Conservation (phyloP, 352 stramenopile species). For the Globisporangium emineosum region DNA sequence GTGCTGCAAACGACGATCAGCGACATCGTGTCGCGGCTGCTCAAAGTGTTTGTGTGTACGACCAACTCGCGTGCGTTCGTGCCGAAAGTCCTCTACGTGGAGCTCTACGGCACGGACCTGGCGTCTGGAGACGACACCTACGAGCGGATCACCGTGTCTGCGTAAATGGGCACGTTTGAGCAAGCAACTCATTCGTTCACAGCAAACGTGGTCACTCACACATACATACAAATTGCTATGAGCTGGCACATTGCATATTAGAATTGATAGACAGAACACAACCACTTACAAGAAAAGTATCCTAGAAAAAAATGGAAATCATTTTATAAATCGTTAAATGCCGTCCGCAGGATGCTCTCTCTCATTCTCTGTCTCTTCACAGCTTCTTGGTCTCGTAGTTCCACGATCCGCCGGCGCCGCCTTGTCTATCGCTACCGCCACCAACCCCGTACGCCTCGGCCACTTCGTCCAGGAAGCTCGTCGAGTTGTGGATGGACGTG, state of each 20-base stretch:
- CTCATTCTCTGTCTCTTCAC: constrained; percentile 13
- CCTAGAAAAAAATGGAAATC: not conserved
- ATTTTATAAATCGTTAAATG: constrained; percentile 13
- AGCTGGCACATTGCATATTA: not conserved
- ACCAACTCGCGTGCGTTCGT: constrained; percentile 53
- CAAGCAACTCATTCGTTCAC: no score
- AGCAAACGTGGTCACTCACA: no score
- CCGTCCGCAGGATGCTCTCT: not conserved
- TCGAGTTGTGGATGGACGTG: constrained; percentile 97
- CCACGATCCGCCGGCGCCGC: constrained; percentile 22
- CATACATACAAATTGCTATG: no score
- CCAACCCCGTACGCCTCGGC: constrained; percentile 55
- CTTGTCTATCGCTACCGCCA: constrained; percentile 6
- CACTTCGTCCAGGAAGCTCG: constrained; percentile 95
- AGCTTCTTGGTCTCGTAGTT: constrained; percentile 71
- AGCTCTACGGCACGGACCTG: constrained; percentile 60
- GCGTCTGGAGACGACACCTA: constrained; percentile 49
- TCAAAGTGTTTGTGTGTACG: constrained; percentile 76
- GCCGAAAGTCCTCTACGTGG: constrained; percentile 73
- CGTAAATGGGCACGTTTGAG: not conserved
- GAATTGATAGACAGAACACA: not conserved
- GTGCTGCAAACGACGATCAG: constrained; percentile 60
- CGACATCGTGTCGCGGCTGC: constrained; percentile 41
- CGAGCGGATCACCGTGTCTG: constrained; percentile 54
- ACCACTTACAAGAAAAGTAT: not conserved